These are phyloP conservation scores for Chrysoporthe austroafricana DNA, from an alignment of 2,329 filamentous ascomycete species.

Conservation along the genomic window DNA sequence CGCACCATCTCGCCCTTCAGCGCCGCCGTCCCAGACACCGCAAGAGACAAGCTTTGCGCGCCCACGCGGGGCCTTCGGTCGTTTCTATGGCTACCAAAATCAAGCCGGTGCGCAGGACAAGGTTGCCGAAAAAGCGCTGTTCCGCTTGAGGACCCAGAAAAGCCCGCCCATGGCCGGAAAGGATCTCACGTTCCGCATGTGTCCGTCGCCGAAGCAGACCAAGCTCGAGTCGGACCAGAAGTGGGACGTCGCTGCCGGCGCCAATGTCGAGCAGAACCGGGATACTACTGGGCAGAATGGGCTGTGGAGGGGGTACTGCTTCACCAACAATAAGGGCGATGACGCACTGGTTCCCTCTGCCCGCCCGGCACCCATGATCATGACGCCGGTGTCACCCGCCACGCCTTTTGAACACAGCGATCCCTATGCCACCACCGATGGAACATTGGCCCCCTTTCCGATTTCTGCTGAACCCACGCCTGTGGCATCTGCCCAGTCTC, in stretches of 20 bases:
- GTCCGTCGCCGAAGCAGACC: slow-evolving; percentile 80
- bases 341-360: slow-evolving; percentile 48
- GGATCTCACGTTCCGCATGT: slow-evolving; percentile 80
- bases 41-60: slow-evolving; percentile 47
- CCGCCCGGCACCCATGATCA: slow-evolving; percentile 50
- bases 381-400: slow-evolving; percentile 50
- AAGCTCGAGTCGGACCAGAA: slow-evolving; percentile 79
- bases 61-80: slow-evolving; percentile 39
- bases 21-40: slow-evolving; percentile 38
- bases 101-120: slow-evolving; percentile 45
- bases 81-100: slow-evolving; percentile 43
- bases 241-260: slow-evolving; percentile 53
- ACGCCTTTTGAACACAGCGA: slow-evolving; percentile 43
- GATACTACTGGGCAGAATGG: slow-evolving; percentile 63
- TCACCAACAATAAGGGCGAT: slow-evolving; percentile 40
- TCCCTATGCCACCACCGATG: slow-evolving; percentile 48
- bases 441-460: slow-evolving; percentile 35
- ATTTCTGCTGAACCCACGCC: slow-evolving; percentile 47
- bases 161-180: slow-evolving; percentile 87
- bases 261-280: slow-evolving; percentile 53
- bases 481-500: not conserved
- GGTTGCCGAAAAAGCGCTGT: slow-evolving; percentile 48
- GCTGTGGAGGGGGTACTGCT: slow-evolving; percentile 79
- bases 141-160: slow-evolving; percentile 50
- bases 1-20: slow-evolving; percentile 19